Conservation (phyloP, 805 yeast genomes). For the baker's yeast (Saccharomyces cerevisiae) region DNA sequence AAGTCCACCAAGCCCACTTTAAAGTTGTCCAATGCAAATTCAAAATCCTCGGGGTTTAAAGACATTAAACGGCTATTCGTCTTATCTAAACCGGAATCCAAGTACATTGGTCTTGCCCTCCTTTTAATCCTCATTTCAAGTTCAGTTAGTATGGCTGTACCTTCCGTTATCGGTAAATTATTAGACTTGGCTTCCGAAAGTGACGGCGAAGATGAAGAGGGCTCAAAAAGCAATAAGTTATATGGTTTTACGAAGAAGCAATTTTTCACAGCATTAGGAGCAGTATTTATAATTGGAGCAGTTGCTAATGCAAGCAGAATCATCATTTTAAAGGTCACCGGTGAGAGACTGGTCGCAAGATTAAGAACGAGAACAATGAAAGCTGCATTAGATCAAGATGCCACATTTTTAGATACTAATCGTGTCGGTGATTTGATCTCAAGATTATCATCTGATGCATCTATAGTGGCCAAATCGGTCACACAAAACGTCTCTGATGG, state of each 20-base stretch:
- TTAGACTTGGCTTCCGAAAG: slow-evolving; percentile 54
- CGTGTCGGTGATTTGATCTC: slow-evolving; percentile 90
- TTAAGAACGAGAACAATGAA: slow-evolving; percentile 68
- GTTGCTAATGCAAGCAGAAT: slow-evolving; percentile 74
- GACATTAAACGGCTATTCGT: slow-evolving; percentile 40
- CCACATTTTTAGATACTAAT: slow-evolving; percentile 81
- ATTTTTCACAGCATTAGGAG: slow-evolving; percentile 55
- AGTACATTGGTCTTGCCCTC: slow-evolving; percentile 53
- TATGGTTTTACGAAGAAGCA: slow-evolving; percentile 55
- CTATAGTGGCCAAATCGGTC: slow-evolving; percentile 74
- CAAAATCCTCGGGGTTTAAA: slow-evolving; percentile 29
- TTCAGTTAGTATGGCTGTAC: slow-evolving; percentile 72
- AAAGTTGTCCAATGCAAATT: slow-evolving; percentile 28
- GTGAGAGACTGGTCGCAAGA: slow-evolving; percentile 82
- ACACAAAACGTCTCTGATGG: slow-evolving; percentile 91
- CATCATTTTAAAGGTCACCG: slow-evolving; percentile 65
- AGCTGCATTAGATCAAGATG: slow-evolving; percentile 75
- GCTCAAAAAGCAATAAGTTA: slow-evolving; percentile 29
- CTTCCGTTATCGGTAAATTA: slow-evolving; percentile 77
- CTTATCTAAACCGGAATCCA: slow-evolving; percentile 50
- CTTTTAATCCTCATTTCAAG: slow-evolving; percentile 60
- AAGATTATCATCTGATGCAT: slow-evolving; percentile 79
- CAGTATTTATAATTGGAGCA: slow-evolving; percentile 65
- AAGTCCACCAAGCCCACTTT: not conserved
- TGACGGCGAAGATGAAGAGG: slow-evolving; percentile 21